Evolutionary conservation across 805 yeast genomes (phyloP).

Genomic region (Schizosaccharomyces osmophilus): DNA sequence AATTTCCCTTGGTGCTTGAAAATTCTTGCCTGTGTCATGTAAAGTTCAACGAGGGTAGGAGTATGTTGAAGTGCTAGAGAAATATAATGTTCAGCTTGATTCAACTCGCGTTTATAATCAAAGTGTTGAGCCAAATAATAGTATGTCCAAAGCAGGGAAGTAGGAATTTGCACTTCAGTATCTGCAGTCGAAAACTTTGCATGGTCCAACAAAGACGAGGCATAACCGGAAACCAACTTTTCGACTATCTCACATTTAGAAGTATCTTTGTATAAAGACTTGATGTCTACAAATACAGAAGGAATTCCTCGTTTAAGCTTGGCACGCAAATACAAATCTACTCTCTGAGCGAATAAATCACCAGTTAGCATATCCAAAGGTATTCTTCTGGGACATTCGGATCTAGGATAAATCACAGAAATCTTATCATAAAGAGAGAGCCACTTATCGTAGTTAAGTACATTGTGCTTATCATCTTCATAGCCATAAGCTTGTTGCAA

Average conservation of each 20-base stretch:
- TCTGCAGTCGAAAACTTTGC: background rate
- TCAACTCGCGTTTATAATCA: slow-evolving; percentile 29
- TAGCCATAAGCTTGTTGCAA: slow-evolving; percentile 44
- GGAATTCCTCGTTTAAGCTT: slow-evolving; percentile 69
- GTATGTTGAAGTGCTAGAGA: slow-evolving; percentile 44
- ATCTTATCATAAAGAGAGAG: slow-evolving; percentile 38
- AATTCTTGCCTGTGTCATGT: slow-evolving; percentile 57
- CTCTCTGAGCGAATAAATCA: slow-evolving; percentile 27
- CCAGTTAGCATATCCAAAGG: slow-evolving; percentile 13
- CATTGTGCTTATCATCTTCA: slow-evolving; percentile 14
- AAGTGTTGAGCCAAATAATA: slow-evolving; percentile 63
- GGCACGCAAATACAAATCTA: slow-evolving; percentile 27
- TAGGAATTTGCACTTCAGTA: slow-evolving; percentile 9
- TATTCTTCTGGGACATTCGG: background rate
- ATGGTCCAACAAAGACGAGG: background rate
- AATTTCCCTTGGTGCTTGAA: slow-evolving; percentile 45
- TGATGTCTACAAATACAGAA: slow-evolving; percentile 63
- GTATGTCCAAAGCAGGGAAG: slow-evolving; percentile 35
- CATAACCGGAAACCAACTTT: slow-evolving; percentile 25
- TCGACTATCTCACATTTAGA: slow-evolving; percentile 22
- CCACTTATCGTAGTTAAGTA: slow-evolving; percentile 5
- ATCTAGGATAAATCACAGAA: slow-evolving; percentile 13
- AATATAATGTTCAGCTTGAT: slow-evolving; percentile 29
- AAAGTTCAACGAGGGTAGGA: slow-evolving; percentile 66
- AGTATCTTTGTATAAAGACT: slow-evolving; percentile 40